Percentiles rank a stretch among this genome's conserved stretches.
Evolutionary conservation across 2,329 filamentous ascomycete genomes (phyloP).

Genomic region (Exophiala calicioides): DNA sequence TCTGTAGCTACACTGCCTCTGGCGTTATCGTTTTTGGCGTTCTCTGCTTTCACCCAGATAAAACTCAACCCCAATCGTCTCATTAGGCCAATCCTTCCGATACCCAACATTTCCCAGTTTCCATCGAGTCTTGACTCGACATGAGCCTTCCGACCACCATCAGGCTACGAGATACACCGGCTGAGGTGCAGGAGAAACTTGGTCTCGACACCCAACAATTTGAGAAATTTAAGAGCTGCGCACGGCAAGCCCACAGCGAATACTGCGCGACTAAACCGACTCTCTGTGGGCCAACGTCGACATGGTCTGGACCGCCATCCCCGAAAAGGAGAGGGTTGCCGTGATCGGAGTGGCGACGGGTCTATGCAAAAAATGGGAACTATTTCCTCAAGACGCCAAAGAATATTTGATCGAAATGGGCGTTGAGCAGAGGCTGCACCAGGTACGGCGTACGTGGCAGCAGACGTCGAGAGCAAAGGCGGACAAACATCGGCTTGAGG

Average conservation of each 20-base stretch:
- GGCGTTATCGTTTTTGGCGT: too few species aligned
- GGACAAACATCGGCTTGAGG: constrained; percentile 13
- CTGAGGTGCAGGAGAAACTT: constrained; percentile 21
- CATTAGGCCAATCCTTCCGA: too few species aligned
- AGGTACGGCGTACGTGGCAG: constrained; percentile 26
- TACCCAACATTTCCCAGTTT: too few species aligned
- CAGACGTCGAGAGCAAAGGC: constrained; percentile 24
- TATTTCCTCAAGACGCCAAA: constrained; percentile 19
- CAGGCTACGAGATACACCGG: constrained; percentile 25
- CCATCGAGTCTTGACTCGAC: too few species aligned
- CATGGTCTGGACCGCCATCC: constrained; percentile 24
- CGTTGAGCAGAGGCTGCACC: constrained; percentile 24
- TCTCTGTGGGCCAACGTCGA: constrained; percentile 25
- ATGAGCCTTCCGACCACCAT: constrained; percentile 23
- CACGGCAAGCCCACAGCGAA: constrained; percentile 19
- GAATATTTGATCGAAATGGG: constrained; percentile 17
- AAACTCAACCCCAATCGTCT: too few species aligned
- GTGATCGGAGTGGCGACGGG: constrained; percentile 20
- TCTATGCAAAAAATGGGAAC: constrained; percentile 17
- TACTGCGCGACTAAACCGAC: constrained; percentile 22
- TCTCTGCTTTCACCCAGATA: too few species aligned
- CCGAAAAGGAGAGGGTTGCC: constrained; percentile 21
- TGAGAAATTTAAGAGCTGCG: constrained; percentile 28
- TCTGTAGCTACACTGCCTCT: too few species aligned
- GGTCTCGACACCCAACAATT: constrained; percentile 21